These are phyloP conservation scores for Rhodotorula babjevae DNA, from an alignment of 768 basidiomycete genomes.

Conservation along the genomic window DNA sequence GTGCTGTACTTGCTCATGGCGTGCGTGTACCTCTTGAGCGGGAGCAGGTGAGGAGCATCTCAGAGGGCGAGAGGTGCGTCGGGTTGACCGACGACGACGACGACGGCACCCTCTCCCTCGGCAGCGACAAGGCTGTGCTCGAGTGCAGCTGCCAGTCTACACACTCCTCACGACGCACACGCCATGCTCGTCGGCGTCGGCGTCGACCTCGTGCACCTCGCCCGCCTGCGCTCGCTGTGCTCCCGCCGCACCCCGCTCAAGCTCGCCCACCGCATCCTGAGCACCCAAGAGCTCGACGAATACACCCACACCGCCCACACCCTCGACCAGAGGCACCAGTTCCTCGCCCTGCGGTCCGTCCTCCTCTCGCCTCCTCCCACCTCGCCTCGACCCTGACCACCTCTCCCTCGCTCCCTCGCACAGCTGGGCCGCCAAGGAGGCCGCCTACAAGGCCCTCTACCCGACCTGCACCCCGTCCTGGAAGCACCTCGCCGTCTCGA, in stretches of 20 bases:
- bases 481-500: constrained; percentile 64
- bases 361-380: not conserved
- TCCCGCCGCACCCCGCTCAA: constrained; percentile 52
- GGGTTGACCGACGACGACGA: not conserved
- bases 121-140: too few relatives aligned
- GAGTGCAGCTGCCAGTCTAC: not conserved
- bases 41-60: too few relatives aligned
- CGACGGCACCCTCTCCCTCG: too few relatives aligned
- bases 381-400: constrained; percentile 12
- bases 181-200: constrained; percentile 63
- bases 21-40: not conserved
- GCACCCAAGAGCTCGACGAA: constrained; percentile 50
- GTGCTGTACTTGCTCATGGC: constrained; percentile 69
- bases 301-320: constrained; percentile 48
- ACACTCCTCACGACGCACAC: not conserved
- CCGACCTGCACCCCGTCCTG: constrained; percentile 61
- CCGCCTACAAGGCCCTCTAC: constrained; percentile 77
- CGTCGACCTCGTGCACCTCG: constrained; percentile 66
- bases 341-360: constrained; percentile 68
- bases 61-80: too few relatives aligned
- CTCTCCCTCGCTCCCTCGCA: not conserved
- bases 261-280: constrained; percentile 64
- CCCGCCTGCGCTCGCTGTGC: constrained; percentile 61
- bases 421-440: constrained; percentile 81
- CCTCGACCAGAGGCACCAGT: constrained; percentile 48